Base-by-base conservation (phyloP, 352 stramenopile species). In the Stramenopiles sp. region DNA sequence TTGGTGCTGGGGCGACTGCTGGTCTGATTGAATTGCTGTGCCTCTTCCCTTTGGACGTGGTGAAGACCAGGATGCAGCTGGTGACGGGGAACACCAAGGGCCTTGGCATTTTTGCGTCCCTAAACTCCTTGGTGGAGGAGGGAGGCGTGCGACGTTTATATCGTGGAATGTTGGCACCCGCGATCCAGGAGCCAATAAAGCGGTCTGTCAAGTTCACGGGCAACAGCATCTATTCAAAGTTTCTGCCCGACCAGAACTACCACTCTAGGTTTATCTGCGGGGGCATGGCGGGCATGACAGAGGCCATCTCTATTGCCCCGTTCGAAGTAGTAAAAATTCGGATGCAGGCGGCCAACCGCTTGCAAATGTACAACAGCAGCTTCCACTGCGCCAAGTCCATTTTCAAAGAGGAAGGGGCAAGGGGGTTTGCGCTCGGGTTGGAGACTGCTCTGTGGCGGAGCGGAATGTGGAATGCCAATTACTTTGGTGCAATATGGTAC, bases 31-130 rank as follows among this genome's bases (percentile, higher is more conserved):
- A 84, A 68, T 89, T 90, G 81, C 85, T 88, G 74, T 83, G 83
- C 48, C 84, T 90, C 76, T 90, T 89, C 78, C 85, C 85, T 1
- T 82, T 90, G 32, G 85, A 90, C 74, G 85, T 90, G 48, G 82
- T 90, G 80, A 90, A 90, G 83, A 90, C 85, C 63, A 84, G 85
- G 77, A 90, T 90, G 85, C 85, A 90, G 77, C 81, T 88, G 78
- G 37, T 25, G 32, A 73, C 1, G 32, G 3, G 31, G 32, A 86
- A n/a, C n/a, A n/a, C n/a, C n/a, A n/a, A n/a, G n/a, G n/a, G n/a
- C n/a, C n/a, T n/a, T n/a, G n/a, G n/a, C n/a, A n/a, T n/a, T n/a
- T n/a, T n/a, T n/a, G n/a, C n/a, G n/a, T n/a, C n/a, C n/a, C n/a
- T n/a, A n/a, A n/a, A n/a, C n/a, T n/a, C n/a, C n/a, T n/a, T n/a